Evolutionary conservation across 176 grass and related monocot genomes (phyloP).

Genomic region (Eremochloa ophiuroides): DNA sequence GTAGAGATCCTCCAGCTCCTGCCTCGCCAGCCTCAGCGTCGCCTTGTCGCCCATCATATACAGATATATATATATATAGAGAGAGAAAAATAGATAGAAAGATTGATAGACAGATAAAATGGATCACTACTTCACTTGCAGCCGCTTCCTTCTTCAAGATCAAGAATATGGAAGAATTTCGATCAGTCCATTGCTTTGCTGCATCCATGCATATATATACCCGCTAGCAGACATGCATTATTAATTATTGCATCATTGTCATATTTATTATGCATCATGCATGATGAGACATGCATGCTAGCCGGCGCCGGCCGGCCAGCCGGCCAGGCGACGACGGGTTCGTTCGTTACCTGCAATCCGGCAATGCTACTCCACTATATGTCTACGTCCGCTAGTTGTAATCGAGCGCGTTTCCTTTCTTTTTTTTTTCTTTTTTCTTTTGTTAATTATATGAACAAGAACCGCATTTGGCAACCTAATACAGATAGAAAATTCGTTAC

Average conservation of each 20-base stretch:
- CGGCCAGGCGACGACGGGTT: not conserved
- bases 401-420: not conserved
- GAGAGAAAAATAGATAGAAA: not conserved
- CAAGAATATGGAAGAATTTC: not conserved
- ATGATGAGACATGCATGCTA: not conserved
- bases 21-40: constrained; percentile 39
- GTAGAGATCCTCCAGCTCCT: constrained; percentile 69
- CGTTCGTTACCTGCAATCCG: not conserved
- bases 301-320: not conserved
- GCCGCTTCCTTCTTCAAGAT: not conserved
- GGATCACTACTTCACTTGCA: too few species aligned
- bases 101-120: not conserved
- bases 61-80: too few species aligned
- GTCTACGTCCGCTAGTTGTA: not conserved
- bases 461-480: too few species aligned
- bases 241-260: too few species aligned
- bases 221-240: not conserved
- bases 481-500: too few species aligned
- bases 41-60: constrained; percentile 44
- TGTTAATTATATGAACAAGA: too few species aligned
- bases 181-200: not conserved
- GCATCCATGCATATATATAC: not conserved
- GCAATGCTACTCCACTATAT: not conserved
- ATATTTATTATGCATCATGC: not conserved
- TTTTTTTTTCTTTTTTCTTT: too few species aligned